Conservation (phyloP, 2,329 filamentous ascomycete species). For the Diplocarpon rosae region DNA sequence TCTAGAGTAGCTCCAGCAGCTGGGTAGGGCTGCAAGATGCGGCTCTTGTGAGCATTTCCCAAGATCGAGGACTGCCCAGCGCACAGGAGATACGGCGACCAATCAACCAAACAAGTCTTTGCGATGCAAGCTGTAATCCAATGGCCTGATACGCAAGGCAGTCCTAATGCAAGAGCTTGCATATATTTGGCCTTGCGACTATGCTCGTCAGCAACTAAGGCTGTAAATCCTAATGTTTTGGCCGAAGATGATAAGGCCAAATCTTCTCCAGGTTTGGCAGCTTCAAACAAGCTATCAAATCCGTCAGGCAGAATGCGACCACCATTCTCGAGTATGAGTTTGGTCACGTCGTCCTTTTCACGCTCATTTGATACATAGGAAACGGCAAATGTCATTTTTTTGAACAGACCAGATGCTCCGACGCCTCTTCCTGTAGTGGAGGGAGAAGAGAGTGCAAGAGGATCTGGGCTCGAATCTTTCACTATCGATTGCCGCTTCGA, state of each 20-base stretch:
- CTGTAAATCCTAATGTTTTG: slow-evolving; percentile 59
- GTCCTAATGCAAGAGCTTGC: slow-evolving; percentile 79
- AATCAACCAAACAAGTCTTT: slow-evolving; percentile 53
- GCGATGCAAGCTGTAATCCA: slow-evolving; percentile 70
- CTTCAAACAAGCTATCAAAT: slow-evolving; percentile 68
- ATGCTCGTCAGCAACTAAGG: slow-evolving; percentile 75
- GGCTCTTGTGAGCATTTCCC: slow-evolving; percentile 65
- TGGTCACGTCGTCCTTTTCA: slow-evolving; percentile 46
- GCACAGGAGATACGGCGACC: slow-evolving; percentile 73
- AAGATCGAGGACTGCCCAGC: slow-evolving; percentile 72
- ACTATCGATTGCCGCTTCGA: slow-evolving; percentile 17
- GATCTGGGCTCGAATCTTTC: slow-evolving; percentile 19
- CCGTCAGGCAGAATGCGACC: slow-evolving; percentile 62
- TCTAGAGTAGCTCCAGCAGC: slow-evolving; percentile 43
- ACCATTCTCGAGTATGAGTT: slow-evolving; percentile 57
- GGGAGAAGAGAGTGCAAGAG: slow-evolving; percentile 11
- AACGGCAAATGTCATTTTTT: slow-evolving; percentile 78
- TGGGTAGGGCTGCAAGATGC: slow-evolving; percentile 52
- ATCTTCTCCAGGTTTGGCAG: slow-evolving; percentile 15
- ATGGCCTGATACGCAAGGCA: slow-evolving; percentile 73
- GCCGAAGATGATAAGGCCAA: slow-evolving; percentile 46
- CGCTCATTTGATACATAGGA: slow-evolving; percentile 51
- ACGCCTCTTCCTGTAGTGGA: background rate
- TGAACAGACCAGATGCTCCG: slow-evolving; percentile 42
- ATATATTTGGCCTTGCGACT: slow-evolving; percentile 86